These are phyloP conservation scores for Parascedosporium putredinis DNA, from an alignment of 2,329 filamentous ascomycete species.

Conservation along the genomic window DNA sequence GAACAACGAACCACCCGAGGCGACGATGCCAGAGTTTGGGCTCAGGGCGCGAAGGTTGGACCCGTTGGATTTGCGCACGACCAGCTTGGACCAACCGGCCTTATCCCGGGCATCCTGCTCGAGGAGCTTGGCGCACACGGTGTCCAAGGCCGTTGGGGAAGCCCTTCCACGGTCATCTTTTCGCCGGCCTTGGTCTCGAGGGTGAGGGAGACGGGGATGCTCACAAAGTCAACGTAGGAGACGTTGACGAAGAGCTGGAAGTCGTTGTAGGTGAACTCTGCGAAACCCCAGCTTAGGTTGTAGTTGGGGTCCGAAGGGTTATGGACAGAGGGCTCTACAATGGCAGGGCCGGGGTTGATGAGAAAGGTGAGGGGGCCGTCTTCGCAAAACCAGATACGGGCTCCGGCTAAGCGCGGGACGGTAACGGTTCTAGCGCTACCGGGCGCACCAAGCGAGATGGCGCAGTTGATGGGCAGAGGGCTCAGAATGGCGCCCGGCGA, in stretches of 20 bases:
- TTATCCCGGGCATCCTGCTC: constrained; percentile 35
- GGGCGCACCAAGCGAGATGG: constrained; percentile 52
- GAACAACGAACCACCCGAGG: constrained; percentile 29
- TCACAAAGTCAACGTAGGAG: constrained; percentile 66
- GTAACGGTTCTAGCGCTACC: constrained; percentile 50
- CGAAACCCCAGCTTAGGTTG: constrained; percentile 53
- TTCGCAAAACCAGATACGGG: constrained; percentile 61
- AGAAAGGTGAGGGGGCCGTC: constrained; percentile 53
- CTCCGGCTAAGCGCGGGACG: constrained; percentile 61
- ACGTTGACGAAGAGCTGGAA: constrained; percentile 57
- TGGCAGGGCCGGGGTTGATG: constrained; percentile 59
- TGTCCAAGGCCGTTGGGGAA: constrained; percentile 36
- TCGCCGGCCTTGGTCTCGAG: constrained; percentile 36
- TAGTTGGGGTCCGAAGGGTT: constrained; percentile 56
- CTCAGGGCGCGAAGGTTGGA: constrained; percentile 39
- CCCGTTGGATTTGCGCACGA: constrained; percentile 30
- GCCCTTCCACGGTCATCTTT: constrained; percentile 36
- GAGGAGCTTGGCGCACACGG: constrained; percentile 32
- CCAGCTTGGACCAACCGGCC: constrained; percentile 40
- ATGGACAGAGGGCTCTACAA: constrained; percentile 65
- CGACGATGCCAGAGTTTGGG: constrained; percentile 38
- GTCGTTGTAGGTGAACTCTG: constrained; percentile 57
- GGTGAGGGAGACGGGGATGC: constrained; percentile 48
- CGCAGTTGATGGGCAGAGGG: constrained; percentile 45
- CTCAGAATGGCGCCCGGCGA: constrained; percentile 42